These are phyloP conservation scores for Dipteronia sinensis DNA, from an alignment of 345 rosid genomes.

Conservation along the genomic window DNA sequence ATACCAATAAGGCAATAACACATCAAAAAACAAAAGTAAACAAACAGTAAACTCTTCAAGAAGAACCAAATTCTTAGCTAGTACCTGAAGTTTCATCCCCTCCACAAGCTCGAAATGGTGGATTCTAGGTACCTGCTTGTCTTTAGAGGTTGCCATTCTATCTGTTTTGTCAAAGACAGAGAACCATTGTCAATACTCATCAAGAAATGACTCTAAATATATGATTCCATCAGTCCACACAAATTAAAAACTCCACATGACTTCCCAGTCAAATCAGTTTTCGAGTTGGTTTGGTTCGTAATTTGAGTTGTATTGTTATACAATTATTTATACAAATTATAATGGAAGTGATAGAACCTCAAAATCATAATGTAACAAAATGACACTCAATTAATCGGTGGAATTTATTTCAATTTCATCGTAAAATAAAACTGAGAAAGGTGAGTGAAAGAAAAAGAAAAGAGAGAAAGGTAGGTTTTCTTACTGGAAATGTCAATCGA, in stretches of 20 bases:
- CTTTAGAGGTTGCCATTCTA: slow-evolving; percentile 50
- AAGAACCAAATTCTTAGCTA: slow-evolving; percentile 8
- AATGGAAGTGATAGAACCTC: not conserved
- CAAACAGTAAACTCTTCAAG: slow-evolving; percentile 16
- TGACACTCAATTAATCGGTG: not conserved
- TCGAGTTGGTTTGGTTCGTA: no score
- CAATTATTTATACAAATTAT: not conserved
- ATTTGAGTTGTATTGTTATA: not conserved
- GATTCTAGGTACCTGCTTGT: slow-evolving; percentile 30
- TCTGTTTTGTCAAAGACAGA: slow-evolving; percentile 19
- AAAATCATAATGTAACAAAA: not conserved
- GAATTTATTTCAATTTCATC: not conserved
- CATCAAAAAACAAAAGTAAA: slow-evolving; percentile 1
- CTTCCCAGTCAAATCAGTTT: not conserved
- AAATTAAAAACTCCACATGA: not conserved
- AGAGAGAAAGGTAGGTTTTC: not conserved
- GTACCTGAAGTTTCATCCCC: slow-evolving; percentile 64
- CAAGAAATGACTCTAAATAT: not conserved
- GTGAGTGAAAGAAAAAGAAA: not conserved
- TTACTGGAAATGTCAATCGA: not conserved
- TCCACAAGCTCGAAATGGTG: slow-evolving; percentile 56
- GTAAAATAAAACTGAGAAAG: not conserved
- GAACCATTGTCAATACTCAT: not conserved
- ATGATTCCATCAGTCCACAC: not conserved
- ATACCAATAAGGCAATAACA: not conserved